Percentiles rank a stretch among this genome's conserved stretches.
Evolutionary conservation across 2,329 filamentous ascomycete species (phyloP).

Genomic region (Hawksworthiomyces lignivorus): DNA sequence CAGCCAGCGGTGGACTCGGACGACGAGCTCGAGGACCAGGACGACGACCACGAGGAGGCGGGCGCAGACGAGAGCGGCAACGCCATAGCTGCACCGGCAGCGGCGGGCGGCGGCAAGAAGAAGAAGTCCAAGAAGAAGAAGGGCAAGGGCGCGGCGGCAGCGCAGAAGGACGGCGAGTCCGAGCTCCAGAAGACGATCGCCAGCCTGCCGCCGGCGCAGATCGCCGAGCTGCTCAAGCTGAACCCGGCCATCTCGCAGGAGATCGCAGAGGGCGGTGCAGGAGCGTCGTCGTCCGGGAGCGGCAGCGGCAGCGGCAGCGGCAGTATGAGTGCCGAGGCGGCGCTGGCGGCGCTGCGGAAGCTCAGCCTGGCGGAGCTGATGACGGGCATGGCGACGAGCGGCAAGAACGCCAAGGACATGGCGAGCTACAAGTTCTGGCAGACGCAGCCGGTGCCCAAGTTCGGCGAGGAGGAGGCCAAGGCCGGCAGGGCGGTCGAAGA

Average conservation of each 20-base stretch:
- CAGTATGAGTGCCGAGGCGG: conserved; percentile 26
- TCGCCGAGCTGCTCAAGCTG: conserved; percentile 60
- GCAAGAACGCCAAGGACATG: conserved; percentile 94
- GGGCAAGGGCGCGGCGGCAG: conserved; percentile 38
- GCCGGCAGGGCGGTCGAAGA: conserved; percentile 51
- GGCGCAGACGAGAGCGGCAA: not conserved
- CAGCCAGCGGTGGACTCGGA: conserved; percentile 38
- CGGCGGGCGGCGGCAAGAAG: conserved; percentile 38
- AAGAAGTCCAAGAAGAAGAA: conserved; percentile 60
- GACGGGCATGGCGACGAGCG: conserved; percentile 66
- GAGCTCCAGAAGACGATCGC: conserved; percentile 44
- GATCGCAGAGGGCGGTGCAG: conserved; percentile 23
- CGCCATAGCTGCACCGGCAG: not conserved
- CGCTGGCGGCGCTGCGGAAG: conserved; percentile 49
- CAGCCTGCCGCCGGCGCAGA: conserved; percentile 47
- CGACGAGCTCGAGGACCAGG: conserved; percentile 35
- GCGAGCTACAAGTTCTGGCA: conserved; percentile 97
- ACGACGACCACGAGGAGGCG: conserved; percentile 25
- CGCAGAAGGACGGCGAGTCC: conserved; percentile 27
- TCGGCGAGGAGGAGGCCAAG: conserved; percentile 43
- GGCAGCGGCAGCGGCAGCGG: conserved; percentile 17
- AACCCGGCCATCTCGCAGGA: conserved; percentile 66
- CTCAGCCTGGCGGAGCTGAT: conserved; percentile 64
- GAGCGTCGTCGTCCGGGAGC: not conserved
- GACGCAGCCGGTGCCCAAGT: conserved; percentile 88